Evolutionary conservation across 306 rosid genomes (phyloP).

Genomic region (Dicorynia guianensis): DNA sequence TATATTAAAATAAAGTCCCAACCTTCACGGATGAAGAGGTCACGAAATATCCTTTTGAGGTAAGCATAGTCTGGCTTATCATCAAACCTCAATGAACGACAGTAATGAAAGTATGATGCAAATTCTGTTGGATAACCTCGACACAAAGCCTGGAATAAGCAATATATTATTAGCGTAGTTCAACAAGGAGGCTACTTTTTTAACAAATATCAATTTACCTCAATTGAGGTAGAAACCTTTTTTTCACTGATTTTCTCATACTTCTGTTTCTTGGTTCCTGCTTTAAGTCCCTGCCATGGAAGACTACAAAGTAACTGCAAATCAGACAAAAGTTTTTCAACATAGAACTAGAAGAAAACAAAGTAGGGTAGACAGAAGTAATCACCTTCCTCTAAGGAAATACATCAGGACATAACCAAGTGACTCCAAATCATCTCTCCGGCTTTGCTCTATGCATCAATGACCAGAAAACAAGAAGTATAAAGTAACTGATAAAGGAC

Average conservation of each 20-base stretch:
- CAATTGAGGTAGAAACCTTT: conserved; percentile 91
- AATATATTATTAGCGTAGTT: conserved; percentile 40
- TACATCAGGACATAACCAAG: conserved; percentile 97
- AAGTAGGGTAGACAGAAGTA: conserved; percentile 41
- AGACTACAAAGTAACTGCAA: conserved; percentile 59
- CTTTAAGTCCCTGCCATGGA: conserved; percentile 99
- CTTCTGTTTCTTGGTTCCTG: conserved; percentile 95
- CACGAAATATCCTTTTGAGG: conserved; percentile 94
- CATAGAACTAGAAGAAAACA: conserved; percentile 30
- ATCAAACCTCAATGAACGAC: conserved; percentile 93
- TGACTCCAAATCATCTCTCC: conserved; percentile 97
- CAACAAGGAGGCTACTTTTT: neutral
- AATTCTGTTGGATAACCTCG: conserved; percentile 97
- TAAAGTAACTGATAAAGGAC: conserved; percentile 43
- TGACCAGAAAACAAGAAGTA: conserved; percentile 46
- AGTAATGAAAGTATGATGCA: conserved; percentile 96
- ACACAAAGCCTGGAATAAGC: conserved; percentile 79
- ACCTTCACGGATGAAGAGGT: conserved; percentile 97
- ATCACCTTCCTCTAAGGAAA: conserved; percentile 94
- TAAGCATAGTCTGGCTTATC: conserved; percentile 97
- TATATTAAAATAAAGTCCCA: conserved; percentile 29
- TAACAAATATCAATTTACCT: conserved; percentile 53
- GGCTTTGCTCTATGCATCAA: conserved; percentile 80
- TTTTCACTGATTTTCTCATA: conserved; percentile 94
- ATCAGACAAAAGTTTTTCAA: conserved; percentile 37